These are phyloP conservation scores for Cymbopogon citratus DNA, from an alignment of 176 grass and related monocot genomes.

Conservation along the genomic window DNA sequence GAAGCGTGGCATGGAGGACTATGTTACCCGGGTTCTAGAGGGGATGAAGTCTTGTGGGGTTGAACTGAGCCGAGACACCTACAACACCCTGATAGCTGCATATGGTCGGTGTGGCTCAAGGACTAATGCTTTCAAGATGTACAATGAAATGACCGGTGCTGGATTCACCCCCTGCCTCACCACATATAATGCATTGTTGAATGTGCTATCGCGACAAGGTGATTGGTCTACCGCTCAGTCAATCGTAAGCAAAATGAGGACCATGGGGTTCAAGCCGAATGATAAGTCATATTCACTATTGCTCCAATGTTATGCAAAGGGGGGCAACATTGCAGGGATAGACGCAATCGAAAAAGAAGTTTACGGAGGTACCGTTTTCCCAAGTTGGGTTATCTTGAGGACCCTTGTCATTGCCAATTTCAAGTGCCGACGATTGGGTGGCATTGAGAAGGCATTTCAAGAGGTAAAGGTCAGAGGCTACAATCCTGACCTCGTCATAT, in stretches of 20 bases:
- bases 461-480: slow-evolving; percentile 76
- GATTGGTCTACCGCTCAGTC: slow-evolving; percentile 55
- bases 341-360: slow-evolving; percentile 59
- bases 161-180: slow-evolving; percentile 65
- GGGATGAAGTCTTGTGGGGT: slow-evolving; percentile 73
- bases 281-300: slow-evolving; percentile 69
- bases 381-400: slow-evolving; percentile 78
- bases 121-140: slow-evolving; percentile 60
- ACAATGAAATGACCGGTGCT: slow-evolving; percentile 67
- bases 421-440: slow-evolving; percentile 52
- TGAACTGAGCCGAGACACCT: slow-evolving; percentile 60
- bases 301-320: slow-evolving; percentile 69
- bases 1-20: slow-evolving; percentile 68
- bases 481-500: slow-evolving; percentile 74
- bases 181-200: slow-evolving; percentile 79
- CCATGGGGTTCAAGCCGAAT: slow-evolving; percentile 71
- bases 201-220: slow-evolving; percentile 57
- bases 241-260: slow-evolving; percentile 58
- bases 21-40: slow-evolving; percentile 50
- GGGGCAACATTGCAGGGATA: slow-evolving; percentile 44
- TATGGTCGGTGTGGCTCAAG: slow-evolving; percentile 74
- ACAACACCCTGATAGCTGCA: slow-evolving; percentile 72
- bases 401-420: slow-evolving; percentile 79
- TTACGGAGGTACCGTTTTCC: slow-evolving; percentile 61
- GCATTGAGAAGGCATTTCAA: slow-evolving; percentile 61